phyloP scores from a whole-genome alignment of 2,329 filamentous ascomycete genomes.

The Fusarium sacchari region DNA sequence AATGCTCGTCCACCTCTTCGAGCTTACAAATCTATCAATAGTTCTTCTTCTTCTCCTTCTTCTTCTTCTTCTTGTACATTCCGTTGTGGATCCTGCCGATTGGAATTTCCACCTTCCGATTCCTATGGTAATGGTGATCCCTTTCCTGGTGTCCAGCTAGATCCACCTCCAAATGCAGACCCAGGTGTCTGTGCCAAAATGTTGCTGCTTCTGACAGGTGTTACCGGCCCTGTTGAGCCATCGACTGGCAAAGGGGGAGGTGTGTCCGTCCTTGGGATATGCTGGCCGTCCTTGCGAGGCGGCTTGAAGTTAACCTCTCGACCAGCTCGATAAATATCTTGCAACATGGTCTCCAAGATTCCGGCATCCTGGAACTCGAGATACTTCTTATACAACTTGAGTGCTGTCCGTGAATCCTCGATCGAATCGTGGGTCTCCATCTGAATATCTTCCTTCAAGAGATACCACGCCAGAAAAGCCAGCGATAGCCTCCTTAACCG shows the following conservation, averaged over 20 bases:
- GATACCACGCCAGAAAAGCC: conserved; percentile 89
- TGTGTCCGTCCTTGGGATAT: conserved; percentile 61
- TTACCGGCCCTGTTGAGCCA: conserved; percentile 54
- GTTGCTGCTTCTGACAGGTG: conserved; percentile 55
- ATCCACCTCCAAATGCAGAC: conserved; percentile 52
- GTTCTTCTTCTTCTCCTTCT: not conserved
- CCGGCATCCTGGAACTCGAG: conserved; percentile 89
- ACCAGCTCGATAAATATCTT: conserved; percentile 78
- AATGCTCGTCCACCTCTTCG: not conserved
- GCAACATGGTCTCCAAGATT: conserved; percentile 82
- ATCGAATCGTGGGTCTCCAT: conserved; percentile 93
- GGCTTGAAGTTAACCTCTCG: conserved; percentile 62
- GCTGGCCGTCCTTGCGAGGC: conserved; percentile 58
- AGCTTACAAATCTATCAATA: not conserved
- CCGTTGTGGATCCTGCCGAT: not conserved
- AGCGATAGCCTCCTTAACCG: conserved; percentile 89
- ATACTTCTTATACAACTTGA: conserved; percentile 90
- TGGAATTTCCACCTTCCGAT: not conserved
- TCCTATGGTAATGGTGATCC: conserved; percentile 50
- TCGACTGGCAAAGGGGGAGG: conserved; percentile 61
- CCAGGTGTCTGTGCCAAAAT: conserved; percentile 48
- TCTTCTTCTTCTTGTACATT: not conserved
- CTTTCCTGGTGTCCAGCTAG: conserved; percentile 59
- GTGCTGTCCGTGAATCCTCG: conserved; percentile 90
- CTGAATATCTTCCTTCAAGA: conserved; percentile 95